Evolutionary conservation across 2,329 filamentous ascomycete species (phyloP).

Genomic region (Neurospora crassa): DNA sequence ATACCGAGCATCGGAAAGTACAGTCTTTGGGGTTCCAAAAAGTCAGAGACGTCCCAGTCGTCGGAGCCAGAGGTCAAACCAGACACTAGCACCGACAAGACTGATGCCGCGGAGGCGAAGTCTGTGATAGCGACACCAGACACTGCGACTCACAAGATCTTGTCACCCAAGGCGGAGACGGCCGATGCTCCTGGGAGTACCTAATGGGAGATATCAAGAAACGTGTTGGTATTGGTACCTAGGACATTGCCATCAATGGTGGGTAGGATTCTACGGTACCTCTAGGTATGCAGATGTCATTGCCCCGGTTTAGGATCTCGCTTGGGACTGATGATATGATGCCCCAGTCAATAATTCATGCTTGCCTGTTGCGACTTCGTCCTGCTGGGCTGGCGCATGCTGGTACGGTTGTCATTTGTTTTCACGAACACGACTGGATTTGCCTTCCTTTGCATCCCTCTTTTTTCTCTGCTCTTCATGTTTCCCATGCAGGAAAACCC

Average conservation of each 20-base stretch:
- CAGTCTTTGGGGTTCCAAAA: slow-evolving; percentile 22
- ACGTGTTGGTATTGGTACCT: not conserved
- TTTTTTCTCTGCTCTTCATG: not conserved
- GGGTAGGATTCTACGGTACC: not conserved
- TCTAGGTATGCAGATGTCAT: not conserved
- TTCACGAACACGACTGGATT: not conserved
- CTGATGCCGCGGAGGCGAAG: not conserved
- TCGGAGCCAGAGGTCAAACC: not conserved
- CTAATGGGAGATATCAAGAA: not conserved
- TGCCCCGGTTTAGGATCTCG: not conserved
- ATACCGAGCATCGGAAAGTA: slow-evolving; percentile 12
- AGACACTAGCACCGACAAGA: not conserved
- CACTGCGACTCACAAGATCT: not conserved
- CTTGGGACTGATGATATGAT: not conserved
- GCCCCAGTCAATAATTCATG: not conserved
- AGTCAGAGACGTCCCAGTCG: slow-evolving; percentile 1
- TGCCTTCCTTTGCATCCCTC: not conserved
- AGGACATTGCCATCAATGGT: not conserved
- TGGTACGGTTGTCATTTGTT: not conserved
- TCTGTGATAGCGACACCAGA: not conserved
- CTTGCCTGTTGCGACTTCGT: not conserved
- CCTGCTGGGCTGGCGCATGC: not conserved
- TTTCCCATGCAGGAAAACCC: not conserved
- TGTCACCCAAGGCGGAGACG: not conserved
- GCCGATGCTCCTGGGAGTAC: not conserved